Base-by-base conservation (phyloP, 345 rosid genomes). In the Eucalyptus sp. region DNA sequence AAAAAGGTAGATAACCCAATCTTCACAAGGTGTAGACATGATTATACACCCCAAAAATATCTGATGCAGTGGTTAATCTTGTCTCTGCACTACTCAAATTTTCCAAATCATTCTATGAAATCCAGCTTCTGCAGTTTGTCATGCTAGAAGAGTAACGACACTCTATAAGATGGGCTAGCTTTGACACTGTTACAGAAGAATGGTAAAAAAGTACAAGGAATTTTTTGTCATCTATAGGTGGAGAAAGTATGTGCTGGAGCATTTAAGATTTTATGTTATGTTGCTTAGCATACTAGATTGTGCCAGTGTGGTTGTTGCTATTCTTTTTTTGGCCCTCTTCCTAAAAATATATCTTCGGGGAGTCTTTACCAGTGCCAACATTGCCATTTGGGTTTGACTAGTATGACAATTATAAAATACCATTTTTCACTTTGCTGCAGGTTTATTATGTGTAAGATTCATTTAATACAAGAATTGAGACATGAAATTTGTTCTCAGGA, bases 1-100 rank as follows among this genome's bases (percentile, higher is more conserved):
- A 91, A 92, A 90, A 97, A 96, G 99, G 99, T 97, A 94, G n/a
- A 51, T 33, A 50, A 29, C 48, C 89, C 41, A 51, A 52, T 48
- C 84, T 41, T 68, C 27, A 22, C 20, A 37, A 87, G 41, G 60
- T 27, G 49, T 51, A 76, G 83, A 76, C 27, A 37, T 76, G 12
- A 71, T 71, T 71, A 71, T 37, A 18, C 13, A 33, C 27, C 48
- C 27, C 83, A 76, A 76, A 37, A 37, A 18, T 37, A 76, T 37
- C 46, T 37, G 27, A 76, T 37, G 48, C 83, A 22, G 48, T 18
- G 27, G 83, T 76, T 37, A 37, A 37, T 76, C 25, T 37, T 76
- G 81, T 68, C 44, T 37, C 7, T 71, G 81, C 81, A 10, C 83
- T 10, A 71, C 43, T 37, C 83, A 76, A 76, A 37, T 37, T 76